Evolutionary conservation across 116 monocot genomes (phyloP), one percentile per base, ranked within the genome.

Genomic region (Phalaenopsis hybrid): DNA sequence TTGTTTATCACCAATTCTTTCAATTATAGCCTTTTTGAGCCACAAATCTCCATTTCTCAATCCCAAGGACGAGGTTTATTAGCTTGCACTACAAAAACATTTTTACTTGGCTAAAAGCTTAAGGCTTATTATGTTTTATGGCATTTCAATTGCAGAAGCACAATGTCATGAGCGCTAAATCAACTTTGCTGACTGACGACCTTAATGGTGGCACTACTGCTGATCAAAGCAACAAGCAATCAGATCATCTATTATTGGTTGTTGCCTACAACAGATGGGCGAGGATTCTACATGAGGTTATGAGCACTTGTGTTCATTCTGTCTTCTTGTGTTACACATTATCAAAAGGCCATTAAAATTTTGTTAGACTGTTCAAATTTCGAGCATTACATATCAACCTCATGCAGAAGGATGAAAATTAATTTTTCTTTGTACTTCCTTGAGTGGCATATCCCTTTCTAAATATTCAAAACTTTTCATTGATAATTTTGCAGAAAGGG

Each of bases 1-100:
- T 83, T 95, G 93, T 76, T 82, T 99, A 74, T 99, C 99, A 69
- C 99, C 99, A 78, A 82, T 92, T 85, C 93, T 99, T 7, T 92
- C 99, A 43, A 86, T 95, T 83, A 92, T 95, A 81, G 92, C 95
- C 75, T 99, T 93, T 86, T 89, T 99, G 79, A 95, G 99, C 80
- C 89, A 99, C 82, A 99, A 99, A 72, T 82, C 78, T 50, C 99
- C 99, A 81, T 99, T 99, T 92, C 75, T 93, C 16, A 88, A 85
- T 87, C 89, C 93, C 43, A 95, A 95, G 85, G 95, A 99, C 82
- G 99, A 99, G 95, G 99, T 99, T 80, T n/a, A 44, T 70, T 49
- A 45, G 4, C 55, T 79, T 79, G 20, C 43, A 31, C 13, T 33
- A 16, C 21, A 75, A 46, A n/a, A 46, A 18, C 2, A n/a, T 46